A percentile compares a stretch with the other conserved stretches of the same genome.
Evolutionary conservation across 495 filamentous ascomycete genomes (phyloP).

Genomic region (Bathelium albidoporum): DNA sequence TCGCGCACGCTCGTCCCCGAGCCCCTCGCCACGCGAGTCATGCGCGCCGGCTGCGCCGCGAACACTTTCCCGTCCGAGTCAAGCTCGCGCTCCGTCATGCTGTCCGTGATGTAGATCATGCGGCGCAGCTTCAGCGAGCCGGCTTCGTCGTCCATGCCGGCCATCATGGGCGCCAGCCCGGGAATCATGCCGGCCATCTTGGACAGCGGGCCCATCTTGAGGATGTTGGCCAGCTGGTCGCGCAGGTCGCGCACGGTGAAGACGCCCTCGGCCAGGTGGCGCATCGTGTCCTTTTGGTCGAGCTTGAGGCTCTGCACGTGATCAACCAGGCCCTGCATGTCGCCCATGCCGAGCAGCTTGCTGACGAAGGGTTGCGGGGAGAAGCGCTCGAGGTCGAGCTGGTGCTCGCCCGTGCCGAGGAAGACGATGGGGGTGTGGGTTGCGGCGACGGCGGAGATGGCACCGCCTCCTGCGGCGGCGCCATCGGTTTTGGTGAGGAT

Average conservation of each 20-base stretch:
- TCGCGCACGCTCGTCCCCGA: conserved; percentile 87
- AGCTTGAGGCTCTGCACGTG: conserved; percentile 95
- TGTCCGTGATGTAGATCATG: conserved; percentile 98
- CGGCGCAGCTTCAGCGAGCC: conserved; percentile 84
- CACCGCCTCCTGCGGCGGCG: conserved; percentile 87
- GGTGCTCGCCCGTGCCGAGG: conserved; percentile 93
- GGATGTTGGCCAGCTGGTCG: conserved; percentile 92
- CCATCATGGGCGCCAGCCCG: conserved; percentile 82
- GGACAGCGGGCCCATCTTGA: conserved; percentile 97
- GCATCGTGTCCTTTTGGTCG: conserved; percentile 97
- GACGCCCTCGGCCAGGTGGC: conserved; percentile 91
- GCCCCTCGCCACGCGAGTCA: conserved; percentile 84
- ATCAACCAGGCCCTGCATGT: conserved; percentile 89
- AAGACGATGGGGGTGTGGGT: conserved; percentile 96
- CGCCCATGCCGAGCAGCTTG: conserved; percentile 93
- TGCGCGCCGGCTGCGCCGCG: conserved; percentile 81
- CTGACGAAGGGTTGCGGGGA: conserved; percentile 80
- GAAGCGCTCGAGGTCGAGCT: conserved; percentile 90
- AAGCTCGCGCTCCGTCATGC: conserved; percentile 90
- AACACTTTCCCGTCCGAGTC: conserved; percentile 93
- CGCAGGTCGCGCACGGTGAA: conserved; percentile 92
- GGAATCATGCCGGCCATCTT: conserved; percentile 99
- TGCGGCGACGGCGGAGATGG: conserved; percentile 95
- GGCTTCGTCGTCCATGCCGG: conserved; percentile 93
- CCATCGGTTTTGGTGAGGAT: conserved; percentile 99